These are phyloP conservation scores for Cladosporium velox DNA, from an alignment of 2,329 filamentous ascomycete genomes.

Conservation along the genomic window DNA sequence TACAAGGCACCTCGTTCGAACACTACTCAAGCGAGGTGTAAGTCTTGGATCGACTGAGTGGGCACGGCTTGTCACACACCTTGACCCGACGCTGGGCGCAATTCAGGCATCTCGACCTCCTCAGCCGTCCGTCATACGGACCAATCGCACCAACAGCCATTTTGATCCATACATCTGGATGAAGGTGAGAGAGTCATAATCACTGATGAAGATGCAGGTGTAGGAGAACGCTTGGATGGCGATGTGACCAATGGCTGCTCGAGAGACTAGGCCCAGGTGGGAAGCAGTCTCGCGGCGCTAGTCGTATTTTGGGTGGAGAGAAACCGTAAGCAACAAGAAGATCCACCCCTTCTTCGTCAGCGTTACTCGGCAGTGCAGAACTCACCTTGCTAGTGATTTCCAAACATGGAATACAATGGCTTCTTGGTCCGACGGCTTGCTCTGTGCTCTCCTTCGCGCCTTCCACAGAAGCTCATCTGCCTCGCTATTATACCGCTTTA, in stretches of 20 bases:
- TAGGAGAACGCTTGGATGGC: not conserved
- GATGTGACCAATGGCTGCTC: not conserved
- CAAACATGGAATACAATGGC: too few species aligned
- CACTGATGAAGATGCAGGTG: not conserved
- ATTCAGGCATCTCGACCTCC: conserved; percentile 1
- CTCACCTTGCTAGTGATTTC: not conserved
- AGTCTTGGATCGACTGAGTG: not conserved
- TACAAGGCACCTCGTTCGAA: not conserved
- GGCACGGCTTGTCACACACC: not conserved
- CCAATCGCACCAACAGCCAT: conserved; percentile 1
- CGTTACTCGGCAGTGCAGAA: not conserved
- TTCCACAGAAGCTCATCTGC: not conserved
- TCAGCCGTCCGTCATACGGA: not conserved
- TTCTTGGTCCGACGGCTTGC: not conserved
- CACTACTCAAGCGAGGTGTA: not conserved
- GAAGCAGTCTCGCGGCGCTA: not conserved
- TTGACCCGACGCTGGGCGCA: conserved; percentile 1
- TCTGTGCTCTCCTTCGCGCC: not conserved
- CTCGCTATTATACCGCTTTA: not conserved
- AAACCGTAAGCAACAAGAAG: not conserved
- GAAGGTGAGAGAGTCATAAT: not conserved
- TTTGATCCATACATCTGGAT: not conserved
- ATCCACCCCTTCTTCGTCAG: not conserved
- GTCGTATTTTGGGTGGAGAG: not conserved
- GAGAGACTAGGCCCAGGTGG: not conserved